phyloP scores from a whole-genome alignment of 73 alveolate genomes.

The Tetrahymena thermophila region DNA sequence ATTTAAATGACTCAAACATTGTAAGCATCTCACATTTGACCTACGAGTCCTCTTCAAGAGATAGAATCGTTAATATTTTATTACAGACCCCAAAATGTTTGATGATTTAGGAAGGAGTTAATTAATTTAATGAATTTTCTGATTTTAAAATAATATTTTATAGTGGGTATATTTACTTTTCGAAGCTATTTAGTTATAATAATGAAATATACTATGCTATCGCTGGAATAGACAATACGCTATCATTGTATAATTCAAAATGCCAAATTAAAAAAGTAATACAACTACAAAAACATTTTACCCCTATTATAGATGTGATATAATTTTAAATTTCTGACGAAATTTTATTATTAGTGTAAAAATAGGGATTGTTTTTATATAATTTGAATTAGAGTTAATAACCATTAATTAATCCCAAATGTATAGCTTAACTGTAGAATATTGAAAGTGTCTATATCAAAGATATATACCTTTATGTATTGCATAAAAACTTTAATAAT shows the following conservation, averaged over 20 bases:
- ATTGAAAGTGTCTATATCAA: background rate
- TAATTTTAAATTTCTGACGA: background rate
- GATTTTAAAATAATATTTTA: background rate
- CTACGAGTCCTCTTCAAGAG: background rate
- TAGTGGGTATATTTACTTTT: background rate
- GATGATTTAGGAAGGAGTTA: background rate
- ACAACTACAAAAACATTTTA: background rate
- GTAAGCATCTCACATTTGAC: background rate
- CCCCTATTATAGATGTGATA: background rate
- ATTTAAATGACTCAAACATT: background rate
- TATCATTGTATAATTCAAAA: background rate
- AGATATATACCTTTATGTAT: background rate
- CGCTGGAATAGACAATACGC: background rate
- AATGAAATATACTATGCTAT: background rate
- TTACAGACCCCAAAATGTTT: background rate
- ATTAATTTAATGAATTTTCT: background rate
- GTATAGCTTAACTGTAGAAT: background rate
- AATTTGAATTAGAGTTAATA: background rate
- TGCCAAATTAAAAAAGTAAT: background rate
- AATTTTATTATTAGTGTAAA: background rate
- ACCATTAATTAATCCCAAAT: background rate
- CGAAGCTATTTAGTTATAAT: background rate
- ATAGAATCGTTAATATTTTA: background rate
- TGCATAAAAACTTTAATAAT: background rate
- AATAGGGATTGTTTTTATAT: background rate